A percentile compares a stretch with the other conserved stretches of the same genome.
These are phyloP conservation scores for Rhynchospora pubera DNA, from an alignment of 176 grass and related monocot genomes.

Conservation along the genomic window DNA sequence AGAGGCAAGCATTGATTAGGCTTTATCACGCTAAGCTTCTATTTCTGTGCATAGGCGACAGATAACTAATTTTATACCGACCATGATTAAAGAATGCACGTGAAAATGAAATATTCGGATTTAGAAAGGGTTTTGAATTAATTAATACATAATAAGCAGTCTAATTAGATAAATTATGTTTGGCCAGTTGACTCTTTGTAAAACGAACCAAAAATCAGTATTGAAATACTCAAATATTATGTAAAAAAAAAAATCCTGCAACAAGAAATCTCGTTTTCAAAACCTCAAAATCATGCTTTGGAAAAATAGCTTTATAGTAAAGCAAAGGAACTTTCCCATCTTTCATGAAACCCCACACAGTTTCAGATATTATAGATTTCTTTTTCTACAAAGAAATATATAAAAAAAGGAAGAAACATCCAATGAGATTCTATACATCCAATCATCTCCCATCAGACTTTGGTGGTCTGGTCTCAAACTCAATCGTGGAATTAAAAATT, in stretches of 20 bases:
- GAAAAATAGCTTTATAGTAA: not conserved
- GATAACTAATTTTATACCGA: slow-evolving; percentile 29
- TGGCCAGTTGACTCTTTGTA: not conserved
- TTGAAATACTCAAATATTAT: slow-evolving; percentile 6
- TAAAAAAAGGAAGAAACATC: not conserved
- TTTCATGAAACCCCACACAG: slow-evolving; percentile 9
- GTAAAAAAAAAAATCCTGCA: slow-evolving; percentile 4
- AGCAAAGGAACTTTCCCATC: not conserved
- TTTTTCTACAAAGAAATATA: not conserved
- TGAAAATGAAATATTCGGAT: not conserved
- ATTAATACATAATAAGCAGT: not conserved
- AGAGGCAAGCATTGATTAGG: slow-evolving; percentile 9
- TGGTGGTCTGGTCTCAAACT: not conserved
- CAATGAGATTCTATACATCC: not conserved
- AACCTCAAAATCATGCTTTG: slow-evolving; percentile 16
- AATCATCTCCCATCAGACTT: not conserved
- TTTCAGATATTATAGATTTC: slow-evolving; percentile 20
- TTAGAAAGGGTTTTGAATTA: slow-evolving; percentile 2
- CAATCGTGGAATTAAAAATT: not conserved
- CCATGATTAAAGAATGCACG: slow-evolving; percentile 22
- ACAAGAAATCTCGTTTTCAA: slow-evolving; percentile 25
- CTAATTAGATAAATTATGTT: not conserved
- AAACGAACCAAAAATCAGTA: not conserved
- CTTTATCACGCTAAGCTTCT: slow-evolving; percentile 10
- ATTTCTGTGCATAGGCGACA: slow-evolving; percentile 8